Evolutionary conservation across 1,284 basidiomycete genomes (phyloP).

Genomic region (Ceratobasidium sp.): DNA sequence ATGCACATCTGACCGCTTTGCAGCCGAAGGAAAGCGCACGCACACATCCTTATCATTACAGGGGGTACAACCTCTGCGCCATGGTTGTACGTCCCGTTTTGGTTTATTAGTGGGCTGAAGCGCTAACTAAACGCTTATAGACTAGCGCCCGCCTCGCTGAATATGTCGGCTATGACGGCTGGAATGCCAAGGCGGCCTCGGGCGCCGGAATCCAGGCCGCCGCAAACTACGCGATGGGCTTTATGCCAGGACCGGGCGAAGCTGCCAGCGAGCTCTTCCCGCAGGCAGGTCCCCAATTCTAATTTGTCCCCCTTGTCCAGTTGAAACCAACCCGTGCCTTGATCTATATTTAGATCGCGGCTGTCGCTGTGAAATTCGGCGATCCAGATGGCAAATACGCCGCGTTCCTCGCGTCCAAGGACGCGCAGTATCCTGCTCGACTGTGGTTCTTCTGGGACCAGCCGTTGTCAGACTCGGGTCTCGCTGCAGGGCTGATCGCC

Average conservation of each 20-base stretch:
- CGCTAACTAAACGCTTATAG: conserved; percentile 54
- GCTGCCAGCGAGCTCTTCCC: conserved; percentile 51
- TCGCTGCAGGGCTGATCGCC: conserved; percentile 31
- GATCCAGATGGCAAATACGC: conserved; percentile 50
- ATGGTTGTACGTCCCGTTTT: conserved; percentile 51
- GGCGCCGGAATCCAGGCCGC: conserved; percentile 70
- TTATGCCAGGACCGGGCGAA: conserved; percentile 54
- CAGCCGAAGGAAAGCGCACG: conserved; percentile 61
- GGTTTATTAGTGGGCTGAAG: not conserved
- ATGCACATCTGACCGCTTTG: not conserved
- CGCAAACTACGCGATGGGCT: conserved; percentile 67
- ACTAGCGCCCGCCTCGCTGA: conserved; percentile 67
- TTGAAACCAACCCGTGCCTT: not conserved
- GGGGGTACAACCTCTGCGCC: conserved; percentile 54
- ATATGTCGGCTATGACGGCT: conserved; percentile 64
- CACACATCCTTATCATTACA: conserved; percentile 50
- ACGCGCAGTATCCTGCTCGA: conserved; percentile 50
- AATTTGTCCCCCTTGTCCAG: not conserved
- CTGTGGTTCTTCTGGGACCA: conserved; percentile 50
- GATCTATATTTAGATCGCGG: conserved; percentile 43
- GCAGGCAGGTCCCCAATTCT: conserved; percentile 35
- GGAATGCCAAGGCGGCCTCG: conserved; percentile 63
- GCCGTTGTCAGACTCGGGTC: conserved; percentile 47
- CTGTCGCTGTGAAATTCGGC: conserved; percentile 47
- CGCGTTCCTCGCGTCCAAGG: conserved; percentile 47